Evolutionary conservation across 2,329 filamentous ascomycete species (phyloP), one percentile per base, ranked within the genome.

Genomic region (Arthrobotrys pseudoclavata): DNA sequence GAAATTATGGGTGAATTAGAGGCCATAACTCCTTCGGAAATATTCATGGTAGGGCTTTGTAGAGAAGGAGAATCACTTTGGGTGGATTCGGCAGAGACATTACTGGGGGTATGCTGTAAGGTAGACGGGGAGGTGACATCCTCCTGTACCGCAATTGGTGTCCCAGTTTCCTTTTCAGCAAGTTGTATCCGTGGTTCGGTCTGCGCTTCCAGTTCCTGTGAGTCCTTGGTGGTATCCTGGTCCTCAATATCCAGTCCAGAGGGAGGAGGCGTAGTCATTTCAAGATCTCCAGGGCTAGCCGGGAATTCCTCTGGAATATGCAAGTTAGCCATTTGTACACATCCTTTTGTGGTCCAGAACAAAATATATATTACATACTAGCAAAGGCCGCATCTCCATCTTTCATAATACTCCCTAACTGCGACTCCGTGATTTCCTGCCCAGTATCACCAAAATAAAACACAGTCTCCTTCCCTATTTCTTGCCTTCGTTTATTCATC

Each of bases 381-480:
- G 64, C 20, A 20, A 66, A 64, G 15, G 45, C 55, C 22, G 1
- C 4, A 4, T 64, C 22, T n/a, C 57, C 45, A 9, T n/a, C 24
- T 29, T 45, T 69, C 48, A 37, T 66, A 9, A 69, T 52, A 31
- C 64, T 62, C 20, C 12, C 26, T 1, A 76, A 5, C 15, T 76
- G 71, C 34, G 71, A 45, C 5, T 76, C 60, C n/a, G 62, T 52
- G 29, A 76, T 20, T 22, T 66, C 48, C 12, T 60, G 12, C 15
- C 64, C 64, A 37, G 57, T 66, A 52, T 76, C 71, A 37, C 57
- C 57, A 29, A 66, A 76, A 24, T 69, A 69, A 37, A 76, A 76
- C 9, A 52, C 18, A 7, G 71, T 76, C 20, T 66, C 20, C 20
- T 76, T 76, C 12, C 71, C 71, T 40, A 64, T 37, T 0, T 15